A percentile compares a stretch with the other conserved stretches of the same genome.
phyloP scores from a whole-genome alignment of 2,329 filamentous ascomycete genomes.

The Diaporthe ampelina region DNA sequence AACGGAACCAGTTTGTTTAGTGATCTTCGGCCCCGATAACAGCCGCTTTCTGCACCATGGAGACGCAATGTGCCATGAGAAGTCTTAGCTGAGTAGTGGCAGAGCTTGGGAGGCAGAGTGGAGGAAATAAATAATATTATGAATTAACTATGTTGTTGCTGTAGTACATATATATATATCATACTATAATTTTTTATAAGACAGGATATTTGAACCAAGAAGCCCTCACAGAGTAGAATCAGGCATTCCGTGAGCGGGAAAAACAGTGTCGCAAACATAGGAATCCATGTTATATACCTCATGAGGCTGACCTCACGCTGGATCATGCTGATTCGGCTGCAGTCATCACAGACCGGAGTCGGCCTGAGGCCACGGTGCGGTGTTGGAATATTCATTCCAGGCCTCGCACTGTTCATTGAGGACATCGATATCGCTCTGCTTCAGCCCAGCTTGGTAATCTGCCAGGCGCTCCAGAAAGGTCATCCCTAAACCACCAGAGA shows the following conservation, averaged over 20 bases:
- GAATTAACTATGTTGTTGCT: not conserved
- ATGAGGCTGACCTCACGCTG: not conserved
- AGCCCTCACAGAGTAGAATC: not conserved
- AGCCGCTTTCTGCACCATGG: not conserved
- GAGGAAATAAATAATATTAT: not conserved
- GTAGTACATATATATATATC: not conserved
- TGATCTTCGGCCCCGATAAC: too few relatives aligned
- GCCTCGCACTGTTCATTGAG: constrained; percentile 34
- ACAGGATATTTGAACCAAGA: not conserved
- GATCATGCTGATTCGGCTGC: not conserved
- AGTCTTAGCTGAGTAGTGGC: not conserved
- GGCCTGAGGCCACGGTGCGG: constrained; percentile 28
- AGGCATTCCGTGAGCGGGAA: not conserved
- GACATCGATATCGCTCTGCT: constrained; percentile 24
- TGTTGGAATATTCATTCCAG: constrained; percentile 37
- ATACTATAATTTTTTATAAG: too few relatives aligned
- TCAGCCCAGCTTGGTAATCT: constrained; percentile 34
- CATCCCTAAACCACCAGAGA: constrained; percentile 35
- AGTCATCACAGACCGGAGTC: constrained; percentile 39
- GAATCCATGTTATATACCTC: not conserved
- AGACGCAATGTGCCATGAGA: too few relatives aligned
- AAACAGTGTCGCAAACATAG: not conserved
- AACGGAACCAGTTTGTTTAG: too few relatives aligned
- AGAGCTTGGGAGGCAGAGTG: not conserved
- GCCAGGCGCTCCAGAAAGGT: constrained; percentile 36